A percentile compares a stretch with the other conserved stretches of the same genome.
Evolutionary conservation across 805 yeast genomes (phyloP).

Genomic region (Trichomonascus vanleenenianus): DNA sequence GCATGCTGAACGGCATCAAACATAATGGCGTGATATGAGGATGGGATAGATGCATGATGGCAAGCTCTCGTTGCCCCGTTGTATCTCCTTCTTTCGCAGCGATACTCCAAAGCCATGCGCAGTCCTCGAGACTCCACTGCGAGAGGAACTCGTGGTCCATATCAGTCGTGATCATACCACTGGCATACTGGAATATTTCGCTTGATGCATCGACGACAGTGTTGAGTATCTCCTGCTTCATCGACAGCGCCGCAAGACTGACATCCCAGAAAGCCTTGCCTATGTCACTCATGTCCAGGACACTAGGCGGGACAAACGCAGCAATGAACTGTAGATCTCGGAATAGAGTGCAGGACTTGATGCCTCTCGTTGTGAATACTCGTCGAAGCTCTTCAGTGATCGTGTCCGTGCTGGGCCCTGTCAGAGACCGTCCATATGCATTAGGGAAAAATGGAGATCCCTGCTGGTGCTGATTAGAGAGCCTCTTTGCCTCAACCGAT

Average conservation of each 20-base stretch:
- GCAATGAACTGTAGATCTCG: conserved; percentile 30
- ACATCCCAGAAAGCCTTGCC: conserved; percentile 33
- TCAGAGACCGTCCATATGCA: conserved; percentile 1
- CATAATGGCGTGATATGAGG: conserved; percentile 21
- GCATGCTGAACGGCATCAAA: conserved; percentile 19
- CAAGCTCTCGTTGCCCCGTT: conserved; percentile 23
- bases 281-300: conserved; percentile 23
- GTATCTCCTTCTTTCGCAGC: conserved; percentile 24
- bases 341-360: conserved; percentile 26
- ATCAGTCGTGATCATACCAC: conserved; percentile 11
- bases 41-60: conserved; percentile 23
- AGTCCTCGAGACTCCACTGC: conserved; percentile 18
- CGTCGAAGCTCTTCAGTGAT: conserved; percentile 28
- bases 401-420: conserved; percentile 24
- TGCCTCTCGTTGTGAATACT: conserved; percentile 18
- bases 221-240: conserved; percentile 21
- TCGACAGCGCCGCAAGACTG: conserved; percentile 26
- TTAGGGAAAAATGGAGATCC: conserved; percentile 6
- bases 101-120: conserved; percentile 23
- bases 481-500: conserved; percentile 19
- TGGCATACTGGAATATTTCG: conserved; percentile 21
- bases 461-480: conserved; percentile 9
- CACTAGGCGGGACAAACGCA: conserved; percentile 25
- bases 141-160: conserved; percentile 13
- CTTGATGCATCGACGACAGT: conserved; percentile 17